A percentile compares a stretch with the other conserved stretches of the same genome.
Evolutionary conservation across 768 basidiomycete genomes (phyloP).

Genomic region (Rubroboletus satanas): DNA sequence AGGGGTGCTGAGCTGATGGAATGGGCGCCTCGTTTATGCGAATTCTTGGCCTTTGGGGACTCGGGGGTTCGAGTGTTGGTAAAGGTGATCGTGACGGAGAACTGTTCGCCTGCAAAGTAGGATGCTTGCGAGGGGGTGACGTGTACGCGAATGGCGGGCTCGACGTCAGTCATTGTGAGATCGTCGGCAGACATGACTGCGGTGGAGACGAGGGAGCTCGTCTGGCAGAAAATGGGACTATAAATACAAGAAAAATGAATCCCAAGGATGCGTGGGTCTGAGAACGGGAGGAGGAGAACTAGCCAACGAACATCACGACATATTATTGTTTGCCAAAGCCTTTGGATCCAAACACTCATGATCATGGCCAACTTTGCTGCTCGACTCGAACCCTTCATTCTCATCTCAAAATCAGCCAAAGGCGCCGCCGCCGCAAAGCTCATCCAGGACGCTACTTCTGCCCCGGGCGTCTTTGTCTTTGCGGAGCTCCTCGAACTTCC

Average conservation of each 20-base stretch:
- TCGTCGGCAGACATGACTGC: conserved; percentile 19
- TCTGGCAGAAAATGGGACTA: background rate
- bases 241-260: background rate
- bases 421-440: conserved; percentile 92
- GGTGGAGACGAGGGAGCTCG: background rate
- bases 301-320: background rate
- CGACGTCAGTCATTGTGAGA: conserved; percentile 22
- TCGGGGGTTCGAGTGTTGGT: conserved; percentile 69
- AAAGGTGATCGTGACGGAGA: conserved; percentile 82
- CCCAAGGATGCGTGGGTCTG: background rate
- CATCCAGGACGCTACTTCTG: conserved; percentile 79
- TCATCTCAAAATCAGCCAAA: conserved; percentile 89
- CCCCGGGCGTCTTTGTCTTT: conserved; percentile 90
- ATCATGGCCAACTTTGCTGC: conserved; percentile 49
- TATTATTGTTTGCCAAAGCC: background rate
- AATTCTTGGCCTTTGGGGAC: conserved; percentile 31
- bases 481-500: conserved; percentile 80
- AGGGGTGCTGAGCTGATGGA: conserved; percentile 82
- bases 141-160: conserved; percentile 60
- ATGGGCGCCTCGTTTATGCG: conserved; percentile 70
- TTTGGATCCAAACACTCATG: conserved; percentile 17
- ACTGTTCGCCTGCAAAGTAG: conserved; percentile 90
- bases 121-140: conserved; percentile 81
- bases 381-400: conserved; percentile 83
- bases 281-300: background rate